Evolutionary conservation across 495 filamentous ascomycete genomes (phyloP), one percentile per base, ranked within the genome.

Genomic region (Penicilliopsis zonata): DNA sequence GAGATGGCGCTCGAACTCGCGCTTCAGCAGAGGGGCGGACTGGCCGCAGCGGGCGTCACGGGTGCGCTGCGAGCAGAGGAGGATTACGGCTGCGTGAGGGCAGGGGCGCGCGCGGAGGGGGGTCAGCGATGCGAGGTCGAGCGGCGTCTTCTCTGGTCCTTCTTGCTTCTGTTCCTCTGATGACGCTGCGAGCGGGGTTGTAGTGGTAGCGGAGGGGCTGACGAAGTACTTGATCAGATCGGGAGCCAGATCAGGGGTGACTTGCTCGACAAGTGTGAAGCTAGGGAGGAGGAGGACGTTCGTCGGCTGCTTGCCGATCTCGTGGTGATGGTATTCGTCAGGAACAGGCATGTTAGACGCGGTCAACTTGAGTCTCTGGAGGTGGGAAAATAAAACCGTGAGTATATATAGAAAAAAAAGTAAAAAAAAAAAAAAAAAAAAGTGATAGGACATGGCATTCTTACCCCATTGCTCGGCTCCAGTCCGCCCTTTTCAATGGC

Each of bases 11-110:
- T 92, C 86, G 19, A 98, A 75, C 53, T 98, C 92, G 37, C 76
- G 75, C 20, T 73, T 64, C 2, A 98, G 70, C 7, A 98, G 67
- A 0, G 90, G 90, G 10, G 90, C 90, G 10, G 78, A 85, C 50
- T 94, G 86, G 0, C 88, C 90, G 53, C 90, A 98, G 44, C 90
- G 82, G 0, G 86, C 90, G 53, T 98, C 90, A 35, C 90, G 80
- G 21, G 84, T 94, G 44, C 70, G 74, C 46, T 96, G 90, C 13
- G 83, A 92, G 66, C 92, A 96, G 42, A 96, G 76, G 8, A 96
- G 76, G 48, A 98, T 86, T 19, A 96, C 68, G 33, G 77, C 80
- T 26, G 73, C 66, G 62, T 98, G 90, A 1, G 84, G 83, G 36
- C 71, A 83, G 1, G 80, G 67, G 4, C 76, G 74, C 6, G 79